Evolutionary conservation across 345 rosid species (phyloP), one percentile per base, ranked within the genome.

Genomic region (Lepidium aucheri): DNA sequence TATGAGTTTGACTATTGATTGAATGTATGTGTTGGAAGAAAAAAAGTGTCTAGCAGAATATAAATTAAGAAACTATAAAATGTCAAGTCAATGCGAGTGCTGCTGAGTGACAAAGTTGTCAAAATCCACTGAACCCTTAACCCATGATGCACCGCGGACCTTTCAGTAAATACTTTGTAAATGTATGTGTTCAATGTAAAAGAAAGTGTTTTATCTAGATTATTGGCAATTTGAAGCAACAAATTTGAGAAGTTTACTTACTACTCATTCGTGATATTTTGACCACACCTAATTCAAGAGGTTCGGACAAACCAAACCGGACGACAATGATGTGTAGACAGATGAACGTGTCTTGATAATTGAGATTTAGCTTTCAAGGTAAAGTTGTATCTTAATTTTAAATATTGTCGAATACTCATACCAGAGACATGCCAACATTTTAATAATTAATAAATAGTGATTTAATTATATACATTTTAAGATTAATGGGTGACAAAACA

Each of bases 401-500:
- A 59, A 60, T 60, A 43, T 69, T 69, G 60, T 60, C 56, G 30
- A 26, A 53, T 61, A 53, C 74, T 70, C 74, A 60, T 69, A 60
- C 45, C 74, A 42, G 68, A 61, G 43, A 46, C 16, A 69, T 26
- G 67, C 44, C 44, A 55, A 28, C 59, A 52, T 38, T 63, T 26
- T 54, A 36, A 63, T 45, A 49, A 45, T 69, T 47, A 18, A 46
- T 46, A 9, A 40, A 9, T 13, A 18, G 63, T 63, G 49, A 17
- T 43, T 60, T 35, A 8, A 13, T 35, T 34, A 22, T 62, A 35
- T 26, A 5, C 6, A 46, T 7, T 63, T 44, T 63, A 45, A 46
- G 65, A 40, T 47, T 72, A 72, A 26, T 26, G 70, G 76, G 40
- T 64, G 70, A 72, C 76, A 72, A 63, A 72, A 6, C 46, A 72